Base-by-base conservation (phyloP, 257 asterid genomes). In the Capsicum rhomboideum region DNA sequence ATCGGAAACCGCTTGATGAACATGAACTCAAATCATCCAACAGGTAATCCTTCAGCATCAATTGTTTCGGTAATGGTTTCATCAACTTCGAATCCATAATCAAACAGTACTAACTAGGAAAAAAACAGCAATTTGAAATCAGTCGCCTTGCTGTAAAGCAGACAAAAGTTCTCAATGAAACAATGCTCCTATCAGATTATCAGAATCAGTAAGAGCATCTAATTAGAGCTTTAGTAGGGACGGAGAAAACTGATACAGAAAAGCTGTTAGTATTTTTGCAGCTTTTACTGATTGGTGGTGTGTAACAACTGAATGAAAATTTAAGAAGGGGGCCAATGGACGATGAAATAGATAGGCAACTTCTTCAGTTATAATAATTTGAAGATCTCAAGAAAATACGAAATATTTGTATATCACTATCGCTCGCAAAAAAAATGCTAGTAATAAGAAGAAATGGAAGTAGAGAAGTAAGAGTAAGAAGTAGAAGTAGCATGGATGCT, bases 401-500 rank as follows among this genome's bases (percentile, higher is more conserved):
- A 58, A 63, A 64, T 66, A 84, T 21, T 17, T 14, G 49, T 68
- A 26, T 74, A 44, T 11, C 12, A 6, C 6, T 28, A 72, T 26
- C 9, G 46, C 80, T n/a, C 12, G 79, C 79, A 71, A 42, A 46
- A 83, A 80, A 34, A 17, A 53, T 53, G 58, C 21, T 20, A 64
- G 11, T 20, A 58, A 21, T n/a, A 49, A 14, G 29, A 26, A 66
- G 84, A 66, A 31, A n/a, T 49, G 16, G 20, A 69, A 26, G 53
- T 10, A 46, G 6, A 61, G 69, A 4, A 29, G 7, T n/a, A 14
- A 44, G 26, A 83, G 85, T 37, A 56, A 10, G 85, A 17, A 77
- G 78, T 83, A 83, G 95, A 89, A 89, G 96, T 82, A 92, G 87
- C 90, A 83, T 85, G 93, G 94, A 90, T 90, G 94, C 87, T 94